A percentile compares a stretch with the other conserved stretches of the same genome.
Evolutionary conservation across 2,329 filamentous ascomycete species (phyloP).

Genomic region (Blastomyces silverae): DNA sequence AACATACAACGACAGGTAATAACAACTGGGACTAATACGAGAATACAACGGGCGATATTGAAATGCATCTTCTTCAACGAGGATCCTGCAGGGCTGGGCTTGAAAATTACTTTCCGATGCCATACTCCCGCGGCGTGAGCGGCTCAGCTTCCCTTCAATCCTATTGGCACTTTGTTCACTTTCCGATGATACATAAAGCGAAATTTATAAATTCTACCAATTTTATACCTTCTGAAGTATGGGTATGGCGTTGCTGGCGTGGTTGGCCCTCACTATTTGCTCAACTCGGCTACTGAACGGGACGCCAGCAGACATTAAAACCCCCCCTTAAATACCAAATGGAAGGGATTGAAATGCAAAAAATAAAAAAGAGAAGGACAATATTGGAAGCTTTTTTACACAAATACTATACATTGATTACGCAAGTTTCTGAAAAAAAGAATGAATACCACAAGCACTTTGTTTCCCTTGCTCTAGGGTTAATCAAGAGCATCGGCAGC

Average conservation of each 20-base stretch:
- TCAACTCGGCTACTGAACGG: background rate
- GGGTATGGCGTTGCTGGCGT: background rate
- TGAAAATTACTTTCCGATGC: background rate
- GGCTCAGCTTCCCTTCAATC: background rate
- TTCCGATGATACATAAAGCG: background rate
- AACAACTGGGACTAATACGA: background rate
- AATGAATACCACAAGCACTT: background rate
- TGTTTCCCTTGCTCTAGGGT: background rate
- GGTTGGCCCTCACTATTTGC: background rate
- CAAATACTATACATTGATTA: background rate
- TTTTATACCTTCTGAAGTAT: background rate
- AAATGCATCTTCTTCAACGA: background rate
- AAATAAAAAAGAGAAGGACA: background rate
- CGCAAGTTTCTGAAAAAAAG: background rate
- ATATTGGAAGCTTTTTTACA: background rate
- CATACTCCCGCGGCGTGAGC: background rate
- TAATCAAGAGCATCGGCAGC: background rate
- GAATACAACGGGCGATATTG: background rate
- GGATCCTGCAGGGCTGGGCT: background rate
- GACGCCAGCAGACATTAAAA: background rate
- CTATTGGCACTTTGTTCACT: constrained; percentile 1
- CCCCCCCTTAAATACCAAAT: background rate
- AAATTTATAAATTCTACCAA: background rate
- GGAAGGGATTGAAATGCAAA: background rate
- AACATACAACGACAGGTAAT: background rate